Evolutionary conservation across 2,329 filamentous ascomycete genomes (phyloP).

Genomic region (Aureobasidium sp.): DNA sequence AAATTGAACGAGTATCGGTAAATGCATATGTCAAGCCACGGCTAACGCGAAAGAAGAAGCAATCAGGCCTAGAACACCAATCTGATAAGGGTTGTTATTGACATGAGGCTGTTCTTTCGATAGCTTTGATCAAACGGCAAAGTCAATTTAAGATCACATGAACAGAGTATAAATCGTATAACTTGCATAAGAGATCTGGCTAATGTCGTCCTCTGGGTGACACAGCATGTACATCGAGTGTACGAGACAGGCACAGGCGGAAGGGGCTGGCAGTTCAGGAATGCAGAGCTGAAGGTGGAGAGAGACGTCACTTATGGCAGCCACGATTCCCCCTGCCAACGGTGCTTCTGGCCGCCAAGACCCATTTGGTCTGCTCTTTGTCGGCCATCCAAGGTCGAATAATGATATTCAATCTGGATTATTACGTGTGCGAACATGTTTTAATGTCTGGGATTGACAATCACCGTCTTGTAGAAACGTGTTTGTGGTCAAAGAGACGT

Average conservation of each 20-base stretch:
- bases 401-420: background rate
- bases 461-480: background rate
- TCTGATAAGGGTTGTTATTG: background rate
- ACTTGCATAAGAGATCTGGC: background rate
- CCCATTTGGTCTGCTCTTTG: background rate
- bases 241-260: background rate
- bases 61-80: background rate
- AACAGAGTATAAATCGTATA: background rate
- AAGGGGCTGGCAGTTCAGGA: background rate
- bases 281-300: background rate
- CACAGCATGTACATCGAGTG: background rate
- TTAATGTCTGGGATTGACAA: background rate
- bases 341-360: background rate
- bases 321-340: slow-evolving; percentile 4
- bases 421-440: background rate
- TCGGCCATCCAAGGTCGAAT: background rate
- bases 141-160: background rate
- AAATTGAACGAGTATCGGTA: background rate
- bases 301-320: background rate
- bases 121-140: slow-evolving; percentile 3
- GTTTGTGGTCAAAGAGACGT: background rate
- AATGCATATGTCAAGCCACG: background rate
- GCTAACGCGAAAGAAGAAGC: background rate
- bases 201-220: background rate
- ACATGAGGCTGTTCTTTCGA: background rate